Base-by-base conservation (phyloP, 2,329 filamentous ascomycete genomes). In the Aspergillus amoenus region DNA sequence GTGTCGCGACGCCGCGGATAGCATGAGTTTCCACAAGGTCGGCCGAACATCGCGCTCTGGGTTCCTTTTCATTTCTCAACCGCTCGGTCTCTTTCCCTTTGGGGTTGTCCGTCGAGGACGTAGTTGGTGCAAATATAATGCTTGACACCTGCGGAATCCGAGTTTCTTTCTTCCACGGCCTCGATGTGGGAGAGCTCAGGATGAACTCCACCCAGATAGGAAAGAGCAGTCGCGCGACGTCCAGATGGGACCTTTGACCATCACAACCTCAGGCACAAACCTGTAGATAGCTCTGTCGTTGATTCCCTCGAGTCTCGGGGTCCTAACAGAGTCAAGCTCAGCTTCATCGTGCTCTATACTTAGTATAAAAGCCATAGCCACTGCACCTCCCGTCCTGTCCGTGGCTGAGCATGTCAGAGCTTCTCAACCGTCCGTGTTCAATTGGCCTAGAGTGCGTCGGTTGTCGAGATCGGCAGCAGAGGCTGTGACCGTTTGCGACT, bases 401-500 rank as follows among this genome's bases (percentile, higher is more conserved):
- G 51, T 54, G 51, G 51, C 43, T 54, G 51, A 54, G 51, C 41
- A 46, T 41, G 22, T 27, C 34, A 47, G 21, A 47, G 32, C 21
- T 46, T 54, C 44, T 30, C 30, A 39, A 46, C 39, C 12, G 30
- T 15, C 41, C 12, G 50, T 24, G 32, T 17, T 39, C 42, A 11
- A 50, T 50, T 50, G 47, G 47, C 27, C n/a, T 21, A 27, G 32
- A 24, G 30, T 53, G 51, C 42, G 41, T 18, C 30, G 32, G 21
- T n/a, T 32, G 50, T 13, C 15, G 43, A 52, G 43, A 43, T 37
- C 21, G 9, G 21, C 41, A 45, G 41, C 21, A 13, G 41, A 45
- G 50, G 50, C 40, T 37, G 18, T 40, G 22, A 27, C 11, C 13
- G 30, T 32, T 30, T n/a, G 40, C 21, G 49, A 43, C 21, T 24